Evolutionary conservation across 2,329 filamentous ascomycete species (phyloP), one percentile per base, ranked within the genome.

Genomic region (Phaeophleospora eucalypticola): DNA sequence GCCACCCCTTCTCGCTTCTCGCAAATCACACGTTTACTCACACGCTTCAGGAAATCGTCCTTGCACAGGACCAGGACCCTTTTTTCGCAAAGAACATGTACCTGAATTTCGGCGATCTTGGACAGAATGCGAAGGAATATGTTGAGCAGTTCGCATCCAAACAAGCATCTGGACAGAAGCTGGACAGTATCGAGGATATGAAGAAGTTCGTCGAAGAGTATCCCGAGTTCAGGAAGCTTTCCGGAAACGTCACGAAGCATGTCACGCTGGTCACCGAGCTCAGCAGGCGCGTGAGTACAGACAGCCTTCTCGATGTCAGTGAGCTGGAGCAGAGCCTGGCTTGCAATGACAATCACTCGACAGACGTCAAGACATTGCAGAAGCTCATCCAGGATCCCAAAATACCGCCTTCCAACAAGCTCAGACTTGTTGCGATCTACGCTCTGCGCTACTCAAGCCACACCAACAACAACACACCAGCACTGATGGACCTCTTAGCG

Each of bases 61-160:
- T 98, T 29, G 95, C 91, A 1, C 90, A 93, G 68, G 93, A 98
- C 54, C 93, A 98, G 68, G 93, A 98, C 62, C 90, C 93, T 0
- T 98, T 98, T 71, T 98, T 98, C 74, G 96, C 85, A 70, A 96
- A 96, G 73, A 97, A 97, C 68, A 97, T 97, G 90, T 97, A 90
- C 59, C 80, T 95, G 61, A 97, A 97, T 65, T 98, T 97, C 67
- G 90, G 91, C 45, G 90, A 97, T 58, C 77, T 98, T 4, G 90
- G 93, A 9, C 87, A 91, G 34, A 96, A 94, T 58, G 95, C 96
- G 65, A 97, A 97, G 68, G 90, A 96, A 79, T 98, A 98, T 60
- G 93, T 98, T 45, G 90, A 95, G 64, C 93, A 97, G 65, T 98
- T 97, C 63, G 93, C 97, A 60, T 89, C 87, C 10, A 96, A 95